Conservation (phyloP, 1,139 yeast species). For the Candida tetrigidarum region DNA sequence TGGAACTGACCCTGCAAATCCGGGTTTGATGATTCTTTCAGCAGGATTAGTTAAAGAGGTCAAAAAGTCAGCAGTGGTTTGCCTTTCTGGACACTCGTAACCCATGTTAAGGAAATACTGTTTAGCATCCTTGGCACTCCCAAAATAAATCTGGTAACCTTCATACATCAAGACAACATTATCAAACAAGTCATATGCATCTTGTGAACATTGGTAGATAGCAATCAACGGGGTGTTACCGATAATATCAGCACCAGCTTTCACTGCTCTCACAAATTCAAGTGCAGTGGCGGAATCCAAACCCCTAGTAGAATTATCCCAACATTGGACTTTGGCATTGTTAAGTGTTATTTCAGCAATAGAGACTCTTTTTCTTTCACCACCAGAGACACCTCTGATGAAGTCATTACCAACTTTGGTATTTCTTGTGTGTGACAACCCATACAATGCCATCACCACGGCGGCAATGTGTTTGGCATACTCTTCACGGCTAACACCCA, state of each 20-base stretch:
- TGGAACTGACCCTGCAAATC: slow-evolving; percentile 39
- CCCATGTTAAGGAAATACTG: slow-evolving; percentile 69
- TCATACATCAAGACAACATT: slow-evolving; percentile 74
- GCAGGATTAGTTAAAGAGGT: slow-evolving; percentile 75
- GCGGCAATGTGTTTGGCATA: slow-evolving; percentile 48
- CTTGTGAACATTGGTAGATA: slow-evolving; percentile 84
- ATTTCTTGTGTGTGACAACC: slow-evolving; percentile 36
- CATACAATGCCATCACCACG: slow-evolving; percentile 47
- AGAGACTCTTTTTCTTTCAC: slow-evolving; percentile 49
- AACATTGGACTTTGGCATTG: slow-evolving; percentile 49
- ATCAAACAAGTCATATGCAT: slow-evolving; percentile 72
- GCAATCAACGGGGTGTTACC: slow-evolving; percentile 71
- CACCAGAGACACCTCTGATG: slow-evolving; percentile 46
- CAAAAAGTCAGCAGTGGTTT: slow-evolving; percentile 81
- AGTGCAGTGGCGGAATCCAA: slow-evolving; percentile 65
- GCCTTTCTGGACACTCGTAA: slow-evolving; percentile 69
- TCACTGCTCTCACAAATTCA: slow-evolving; percentile 72
- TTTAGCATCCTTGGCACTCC: slow-evolving; percentile 55
- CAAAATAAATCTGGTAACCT: slow-evolving; percentile 81
- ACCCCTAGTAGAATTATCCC: slow-evolving; percentile 69
- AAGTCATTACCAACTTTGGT: slow-evolving; percentile 43
- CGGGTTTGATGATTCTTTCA: slow-evolving; percentile 58
- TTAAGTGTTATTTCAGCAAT: slow-evolving; percentile 46
- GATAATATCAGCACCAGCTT: slow-evolving; percentile 61
- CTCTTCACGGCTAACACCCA: slow-evolving; percentile 35